Conservation (phyloP, 495 filamentous ascomycete genomes). For the Penicillium taxi region DNA sequence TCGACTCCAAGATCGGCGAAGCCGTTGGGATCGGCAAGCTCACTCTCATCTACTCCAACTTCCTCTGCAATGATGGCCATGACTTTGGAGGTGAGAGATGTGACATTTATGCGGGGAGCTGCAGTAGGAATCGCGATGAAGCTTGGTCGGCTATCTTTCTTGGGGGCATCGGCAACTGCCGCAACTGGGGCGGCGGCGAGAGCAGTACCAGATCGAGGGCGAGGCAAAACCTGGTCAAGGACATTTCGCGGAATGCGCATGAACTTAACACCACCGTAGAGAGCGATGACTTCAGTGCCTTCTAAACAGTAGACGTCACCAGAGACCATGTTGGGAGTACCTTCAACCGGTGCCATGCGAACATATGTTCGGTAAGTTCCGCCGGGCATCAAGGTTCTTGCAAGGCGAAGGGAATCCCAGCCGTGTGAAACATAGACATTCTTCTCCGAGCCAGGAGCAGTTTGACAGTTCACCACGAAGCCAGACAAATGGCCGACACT, state of each 20-base stretch:
- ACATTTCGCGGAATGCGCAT: slow-evolving; percentile 23
- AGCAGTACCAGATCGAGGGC: background rate
- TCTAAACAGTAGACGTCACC: slow-evolving; percentile 38
- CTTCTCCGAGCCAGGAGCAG: slow-evolving; percentile 18
- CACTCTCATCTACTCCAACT: slow-evolving; percentile 2
- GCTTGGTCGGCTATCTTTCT: background rate
- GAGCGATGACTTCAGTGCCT: slow-evolving; percentile 24
- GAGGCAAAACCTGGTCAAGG: slow-evolving; percentile 24
- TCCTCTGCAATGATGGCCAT: slow-evolving; percentile 13
- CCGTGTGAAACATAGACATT: slow-evolving; percentile 34
- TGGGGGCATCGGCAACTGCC: background rate
- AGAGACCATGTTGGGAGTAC: slow-evolving; percentile 8
- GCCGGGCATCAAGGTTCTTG: slow-evolving; percentile 22
- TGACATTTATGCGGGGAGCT: background rate
- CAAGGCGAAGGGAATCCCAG: slow-evolving; percentile 22
- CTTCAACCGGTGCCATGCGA: slow-evolving; percentile 20
- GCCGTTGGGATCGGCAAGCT: slow-evolving; percentile 5
- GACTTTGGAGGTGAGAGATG: background rate
- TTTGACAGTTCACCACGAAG: slow-evolving; percentile 28
- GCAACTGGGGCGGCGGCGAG: background rate
- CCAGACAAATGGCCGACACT: slow-evolving; percentile 35
- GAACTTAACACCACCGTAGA: slow-evolving; percentile 30
- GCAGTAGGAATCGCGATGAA: background rate
- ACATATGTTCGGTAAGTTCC: slow-evolving; percentile 31
- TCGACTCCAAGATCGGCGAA: slow-evolving; percentile 18